A percentile compares a stretch with the other conserved stretches of the same genome.
phyloP scores from a whole-genome alignment of 1,284 basidiomycete species.

The Ganoderma meredithae region DNA sequence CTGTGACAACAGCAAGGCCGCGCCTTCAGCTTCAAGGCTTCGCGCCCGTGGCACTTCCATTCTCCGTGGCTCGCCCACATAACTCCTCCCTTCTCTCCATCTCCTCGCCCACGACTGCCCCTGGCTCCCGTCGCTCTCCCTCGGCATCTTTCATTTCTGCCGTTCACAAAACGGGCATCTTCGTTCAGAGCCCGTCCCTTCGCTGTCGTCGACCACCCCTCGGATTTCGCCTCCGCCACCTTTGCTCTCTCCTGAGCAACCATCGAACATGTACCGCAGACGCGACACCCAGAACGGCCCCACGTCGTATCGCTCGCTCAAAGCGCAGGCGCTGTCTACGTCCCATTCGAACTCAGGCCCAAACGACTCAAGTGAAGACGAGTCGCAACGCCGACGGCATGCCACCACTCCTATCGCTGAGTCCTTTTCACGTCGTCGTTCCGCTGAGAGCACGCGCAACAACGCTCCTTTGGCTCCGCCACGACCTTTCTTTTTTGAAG shows the following conservation, averaged over 20 bases:
- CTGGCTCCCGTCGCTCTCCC: conserved; percentile 1
- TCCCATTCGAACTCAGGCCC: conserved; percentile 26
- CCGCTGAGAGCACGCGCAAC: conserved; percentile 18
- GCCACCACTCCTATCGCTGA: conserved; percentile 32
- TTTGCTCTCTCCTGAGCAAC: conserved; percentile 4
- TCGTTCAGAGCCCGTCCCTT: neutral
- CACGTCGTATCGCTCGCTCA: conserved; percentile 36
- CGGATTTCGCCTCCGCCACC: neutral
- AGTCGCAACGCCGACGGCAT: conserved; percentile 31
- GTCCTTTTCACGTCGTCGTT: conserved; percentile 28
- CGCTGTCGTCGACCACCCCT: neutral
- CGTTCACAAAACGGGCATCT: conserved; percentile 9
- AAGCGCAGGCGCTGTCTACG: conserved; percentile 32
- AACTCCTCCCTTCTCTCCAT: conserved; percentile 18
- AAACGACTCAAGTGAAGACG: conserved; percentile 38
- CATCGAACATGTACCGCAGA: conserved; percentile 36
- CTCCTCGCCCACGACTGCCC: conserved; percentile 14
- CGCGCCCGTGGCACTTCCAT: conserved; percentile 29
- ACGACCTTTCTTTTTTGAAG: conserved; percentile 39
- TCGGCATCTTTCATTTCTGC: conserved; percentile 11
- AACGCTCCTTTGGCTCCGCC: conserved; percentile 27
- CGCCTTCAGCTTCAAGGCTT: conserved; percentile 8
- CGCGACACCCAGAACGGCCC: conserved; percentile 33
- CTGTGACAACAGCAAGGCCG: conserved; percentile 15
- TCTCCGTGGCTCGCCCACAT: conserved; percentile 23